Conservation (phyloP, 371 early-diverging fungal genomes). For the Sporodiniella umbellata region DNA sequence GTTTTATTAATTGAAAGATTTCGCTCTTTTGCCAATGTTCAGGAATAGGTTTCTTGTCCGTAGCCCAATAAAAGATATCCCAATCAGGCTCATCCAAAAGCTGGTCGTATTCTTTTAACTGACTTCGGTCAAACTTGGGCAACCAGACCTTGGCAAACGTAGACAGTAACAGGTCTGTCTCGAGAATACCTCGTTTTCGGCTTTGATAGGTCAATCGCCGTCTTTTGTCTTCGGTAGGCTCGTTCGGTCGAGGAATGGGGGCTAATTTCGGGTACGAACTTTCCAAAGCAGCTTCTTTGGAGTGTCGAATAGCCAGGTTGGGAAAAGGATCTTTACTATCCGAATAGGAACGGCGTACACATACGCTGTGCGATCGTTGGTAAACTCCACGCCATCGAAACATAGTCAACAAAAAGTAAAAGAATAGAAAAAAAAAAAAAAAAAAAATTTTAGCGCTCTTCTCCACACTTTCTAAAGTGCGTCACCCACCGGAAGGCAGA, state of each 20-base stretch:
- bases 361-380: no score
- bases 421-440: not conserved
- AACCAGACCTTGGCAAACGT: constrained; percentile 80
- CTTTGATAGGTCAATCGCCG: constrained; percentile 86
- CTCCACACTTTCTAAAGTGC: no score
- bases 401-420: not conserved
- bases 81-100: constrained; percentile 92
- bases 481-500: no score
- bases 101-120: constrained; percentile 76
- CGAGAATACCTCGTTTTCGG: constrained; percentile 94
- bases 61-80: constrained; percentile 95
- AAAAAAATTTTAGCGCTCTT: not conserved
- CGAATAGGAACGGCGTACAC: not conserved
- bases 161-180: constrained; percentile 87
- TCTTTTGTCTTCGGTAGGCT: constrained; percentile 64
- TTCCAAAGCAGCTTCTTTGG: constrained; percentile 39
- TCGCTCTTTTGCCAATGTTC: constrained; percentile 44
- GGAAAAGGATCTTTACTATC: constrained; percentile 38
- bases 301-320: constrained; percentile 42
- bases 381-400: no score
- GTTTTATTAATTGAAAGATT: constrained; percentile 59
- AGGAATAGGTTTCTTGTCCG: constrained; percentile 66
- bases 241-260: constrained; percentile 61
- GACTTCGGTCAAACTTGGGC: constrained; percentile 41
- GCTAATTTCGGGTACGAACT: constrained; percentile 61